Percentiles rank a stretch among this genome's conserved stretches.
phyloP scores from a whole-genome alignment of 2,329 filamentous ascomycete genomes.

The Fonsecaea monophora region DNA sequence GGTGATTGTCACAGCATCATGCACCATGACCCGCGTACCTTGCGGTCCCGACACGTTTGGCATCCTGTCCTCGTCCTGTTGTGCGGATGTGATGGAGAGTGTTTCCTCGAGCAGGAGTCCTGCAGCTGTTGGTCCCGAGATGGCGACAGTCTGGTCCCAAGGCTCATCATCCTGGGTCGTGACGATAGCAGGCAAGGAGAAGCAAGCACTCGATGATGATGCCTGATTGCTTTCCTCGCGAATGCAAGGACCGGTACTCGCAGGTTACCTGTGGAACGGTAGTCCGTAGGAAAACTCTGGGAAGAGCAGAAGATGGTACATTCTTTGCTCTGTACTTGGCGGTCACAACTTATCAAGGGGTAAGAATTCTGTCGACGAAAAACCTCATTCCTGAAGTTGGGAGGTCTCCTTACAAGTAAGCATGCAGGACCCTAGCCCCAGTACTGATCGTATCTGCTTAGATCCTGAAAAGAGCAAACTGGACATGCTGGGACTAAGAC shows the following conservation, averaged over 20 bases:
- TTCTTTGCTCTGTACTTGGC: background rate
- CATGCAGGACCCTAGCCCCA: background rate
- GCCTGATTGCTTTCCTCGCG: too few relatives aligned
- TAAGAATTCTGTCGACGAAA: background rate
- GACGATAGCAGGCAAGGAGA: too few relatives aligned
- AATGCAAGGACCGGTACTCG: background rate
- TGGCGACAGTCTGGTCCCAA: background rate
- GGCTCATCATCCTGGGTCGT: background rate
- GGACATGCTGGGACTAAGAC: background rate
- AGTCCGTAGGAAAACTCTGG: background rate
- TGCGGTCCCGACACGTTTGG: background rate
- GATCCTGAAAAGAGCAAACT: background rate
- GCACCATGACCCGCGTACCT: background rate
- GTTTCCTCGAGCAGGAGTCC: background rate
- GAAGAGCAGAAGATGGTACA: background rate
- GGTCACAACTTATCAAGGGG: background rate
- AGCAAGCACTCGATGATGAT: too few relatives aligned
- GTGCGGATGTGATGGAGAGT: background rate
- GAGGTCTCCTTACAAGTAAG: background rate
- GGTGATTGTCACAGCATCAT: background rate
- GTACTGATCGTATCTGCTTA: too few relatives aligned
- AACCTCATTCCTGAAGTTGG: background rate
- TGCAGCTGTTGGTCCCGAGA: background rate
- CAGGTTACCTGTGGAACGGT: background rate
- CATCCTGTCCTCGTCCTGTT: background rate